Percentiles rank a stretch among this genome's conserved stretches.
Conservation (phyloP, 1,139 yeast genomes). For the Candida tropicalis region DNA sequence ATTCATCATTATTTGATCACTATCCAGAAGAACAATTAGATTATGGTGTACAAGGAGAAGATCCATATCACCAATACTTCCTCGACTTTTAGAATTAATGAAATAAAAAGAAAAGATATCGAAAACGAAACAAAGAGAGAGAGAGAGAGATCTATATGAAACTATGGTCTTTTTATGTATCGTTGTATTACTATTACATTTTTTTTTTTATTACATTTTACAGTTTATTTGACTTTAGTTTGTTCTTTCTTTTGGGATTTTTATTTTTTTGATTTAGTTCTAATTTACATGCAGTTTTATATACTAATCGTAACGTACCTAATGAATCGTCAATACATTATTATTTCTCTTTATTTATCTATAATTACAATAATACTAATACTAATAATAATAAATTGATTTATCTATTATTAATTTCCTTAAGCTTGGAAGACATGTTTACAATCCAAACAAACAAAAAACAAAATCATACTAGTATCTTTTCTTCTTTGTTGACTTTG, state of each 20-base stretch:
- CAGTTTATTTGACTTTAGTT: too few relatives aligned
- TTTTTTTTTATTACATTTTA: background rate
- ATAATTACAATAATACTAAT: background rate
- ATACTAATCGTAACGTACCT: background rate
- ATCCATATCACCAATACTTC: constrained; percentile 53
- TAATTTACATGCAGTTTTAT: constrained; percentile 5
- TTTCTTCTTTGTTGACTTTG: constrained; percentile 94
- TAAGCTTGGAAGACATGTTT: constrained; percentile 66
- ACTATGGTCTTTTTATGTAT: too few relatives aligned
- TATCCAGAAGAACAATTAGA: constrained; percentile 62
- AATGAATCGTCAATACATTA: background rate
- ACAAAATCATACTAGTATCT: constrained; percentile 94
- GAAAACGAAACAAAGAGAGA: background rate
- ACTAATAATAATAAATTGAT: background rate
- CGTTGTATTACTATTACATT: background rate
- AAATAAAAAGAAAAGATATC: background rate
- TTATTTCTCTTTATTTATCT: background rate
- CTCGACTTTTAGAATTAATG: constrained; percentile 51
- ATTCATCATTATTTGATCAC: constrained; percentile 61
- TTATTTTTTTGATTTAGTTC: constrained; percentile 4
- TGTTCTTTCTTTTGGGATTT: background rate
- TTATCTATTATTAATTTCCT: background rate
- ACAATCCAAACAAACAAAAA: constrained; percentile 89
- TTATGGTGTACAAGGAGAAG: constrained; percentile 52
- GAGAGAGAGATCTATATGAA: too few relatives aligned